These are phyloP conservation scores for Rhipidocladum racemiflorum DNA, from an alignment of 176 grass and related monocot species.

Conservation along the genomic window DNA sequence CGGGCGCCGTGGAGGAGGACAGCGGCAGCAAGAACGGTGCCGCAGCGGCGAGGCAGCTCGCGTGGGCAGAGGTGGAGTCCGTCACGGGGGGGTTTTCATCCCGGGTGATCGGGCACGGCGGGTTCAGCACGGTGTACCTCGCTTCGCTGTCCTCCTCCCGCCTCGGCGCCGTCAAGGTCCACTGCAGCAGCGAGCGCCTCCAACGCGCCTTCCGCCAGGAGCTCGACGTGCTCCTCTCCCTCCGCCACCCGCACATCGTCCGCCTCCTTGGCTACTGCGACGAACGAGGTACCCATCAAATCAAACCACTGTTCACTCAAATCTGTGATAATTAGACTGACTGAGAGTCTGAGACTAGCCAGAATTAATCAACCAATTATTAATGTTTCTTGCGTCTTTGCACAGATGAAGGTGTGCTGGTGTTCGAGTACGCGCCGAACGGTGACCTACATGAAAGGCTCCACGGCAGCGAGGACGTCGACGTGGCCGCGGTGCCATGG, in stretches of 20 bases:
- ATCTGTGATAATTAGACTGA: neutral
- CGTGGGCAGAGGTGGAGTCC: constrained; percentile 68
- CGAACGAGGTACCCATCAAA: constrained; percentile 34
- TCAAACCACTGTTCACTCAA: neutral
- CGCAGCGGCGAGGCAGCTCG: constrained; percentile 31
- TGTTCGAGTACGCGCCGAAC: constrained; percentile 75
- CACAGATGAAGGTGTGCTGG: constrained; percentile 52
- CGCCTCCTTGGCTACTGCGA: constrained; percentile 77
- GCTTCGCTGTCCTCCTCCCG: constrained; percentile 40
- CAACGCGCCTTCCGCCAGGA: constrained; percentile 65
- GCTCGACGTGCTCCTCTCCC: constrained; percentile 63
- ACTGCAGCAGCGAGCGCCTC: constrained; percentile 74
- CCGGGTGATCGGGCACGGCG: constrained; percentile 66
- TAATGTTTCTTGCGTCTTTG: neutral
- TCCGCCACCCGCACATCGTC: constrained; percentile 71
- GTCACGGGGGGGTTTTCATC: constrained; percentile 59
- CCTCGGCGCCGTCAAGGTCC: constrained; percentile 67
- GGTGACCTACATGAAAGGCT: constrained; percentile 68
- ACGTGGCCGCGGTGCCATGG: constrained; percentile 20
- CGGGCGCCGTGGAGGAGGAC: neutral
- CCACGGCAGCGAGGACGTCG: constrained; percentile 19
- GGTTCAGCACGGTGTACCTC: constrained; percentile 83
- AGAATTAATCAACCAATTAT: neutral
- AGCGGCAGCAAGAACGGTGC: neutral
- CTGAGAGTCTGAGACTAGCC: too few species aligned